A percentile compares a stretch with the other conserved stretches of the same genome.
These are phyloP conservation scores for Rhodamnia rubescens DNA, from an alignment of 345 rosid species.

Conservation along the genomic window DNA sequence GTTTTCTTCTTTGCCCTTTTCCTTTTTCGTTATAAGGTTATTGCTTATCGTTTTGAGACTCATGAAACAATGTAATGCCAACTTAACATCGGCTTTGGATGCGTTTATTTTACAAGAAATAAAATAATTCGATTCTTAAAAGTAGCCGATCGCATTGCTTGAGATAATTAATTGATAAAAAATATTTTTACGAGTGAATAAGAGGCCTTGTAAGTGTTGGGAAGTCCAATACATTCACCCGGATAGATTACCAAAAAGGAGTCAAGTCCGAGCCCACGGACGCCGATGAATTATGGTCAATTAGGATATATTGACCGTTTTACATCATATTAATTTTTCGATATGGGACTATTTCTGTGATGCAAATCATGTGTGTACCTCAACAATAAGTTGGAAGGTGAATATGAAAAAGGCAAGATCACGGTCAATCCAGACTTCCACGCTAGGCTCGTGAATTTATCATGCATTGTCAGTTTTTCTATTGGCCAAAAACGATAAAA, in stretches of 20 bases:
- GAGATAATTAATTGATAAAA: background rate
- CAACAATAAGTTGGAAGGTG: background rate
- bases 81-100: background rate
- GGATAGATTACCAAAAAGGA: no score
- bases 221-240: no score
- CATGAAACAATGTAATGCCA: background rate
- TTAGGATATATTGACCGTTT: no score
- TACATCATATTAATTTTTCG: no score
- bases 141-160: background rate
- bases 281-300: no score
- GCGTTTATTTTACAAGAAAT: background rate
- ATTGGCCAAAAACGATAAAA: background rate
- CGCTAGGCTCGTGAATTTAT: background rate
- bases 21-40: background rate
- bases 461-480: background rate
- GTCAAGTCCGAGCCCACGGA: no score
- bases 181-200: no score
- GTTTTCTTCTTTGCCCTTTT: background rate
- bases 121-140: background rate
- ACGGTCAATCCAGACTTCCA: background rate
- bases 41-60: background rate
- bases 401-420: background rate
- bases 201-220: no score
- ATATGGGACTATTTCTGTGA: no score
- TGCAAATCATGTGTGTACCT: no score